These are phyloP conservation scores for Monosporascus sp. DNA, from an alignment of 2,329 filamentous ascomycete species.

Conservation along the genomic window DNA sequence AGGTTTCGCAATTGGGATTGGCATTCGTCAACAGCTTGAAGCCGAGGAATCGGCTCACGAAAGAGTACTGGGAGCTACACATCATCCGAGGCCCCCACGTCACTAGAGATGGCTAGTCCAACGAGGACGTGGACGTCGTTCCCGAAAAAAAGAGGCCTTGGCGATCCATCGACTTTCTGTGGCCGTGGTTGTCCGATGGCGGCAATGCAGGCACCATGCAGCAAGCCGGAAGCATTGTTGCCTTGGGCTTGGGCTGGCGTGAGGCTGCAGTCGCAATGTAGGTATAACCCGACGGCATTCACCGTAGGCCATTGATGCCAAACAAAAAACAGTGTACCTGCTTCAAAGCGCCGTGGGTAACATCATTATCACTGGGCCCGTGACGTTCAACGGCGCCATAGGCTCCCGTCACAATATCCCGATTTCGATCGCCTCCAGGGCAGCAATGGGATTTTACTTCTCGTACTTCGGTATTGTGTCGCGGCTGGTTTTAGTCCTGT, in stretches of 20 bases:
- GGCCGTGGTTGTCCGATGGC: constrained; percentile 13
- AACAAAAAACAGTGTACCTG: neutral
- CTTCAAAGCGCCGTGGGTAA: constrained; percentile 2
- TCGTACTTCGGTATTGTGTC: constrained; percentile 4
- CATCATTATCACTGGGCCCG: constrained; percentile 1
- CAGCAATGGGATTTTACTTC: constrained; percentile 5
- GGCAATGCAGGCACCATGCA: constrained; percentile 7
- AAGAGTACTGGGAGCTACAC: constrained; percentile 11
- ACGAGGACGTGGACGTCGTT: constrained; percentile 14
- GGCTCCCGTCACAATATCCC: constrained; percentile 5
- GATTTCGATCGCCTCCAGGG: constrained; percentile 4
- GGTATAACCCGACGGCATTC: neutral
- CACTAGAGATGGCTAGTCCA: constrained; percentile 9
- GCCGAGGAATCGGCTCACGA: constrained; percentile 2
- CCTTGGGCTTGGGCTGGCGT: constrained; percentile 17
- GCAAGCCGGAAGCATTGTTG: constrained; percentile 16
- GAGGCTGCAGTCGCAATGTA: constrained; percentile 18
- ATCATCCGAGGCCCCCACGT: constrained; percentile 7
- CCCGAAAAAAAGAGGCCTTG: constrained; percentile 7
- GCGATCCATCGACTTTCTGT: constrained; percentile 14
- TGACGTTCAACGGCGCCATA: constrained; percentile 6
- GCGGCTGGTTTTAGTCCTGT: neutral
- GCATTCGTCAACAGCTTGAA: neutral
- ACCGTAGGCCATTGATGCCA: neutral
- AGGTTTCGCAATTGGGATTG: neutral